Evolutionary conservation across 1,284 basidiomycete genomes (phyloP), one percentile per base, ranked within the genome.

Genomic region (Blastosporella zonata): DNA sequence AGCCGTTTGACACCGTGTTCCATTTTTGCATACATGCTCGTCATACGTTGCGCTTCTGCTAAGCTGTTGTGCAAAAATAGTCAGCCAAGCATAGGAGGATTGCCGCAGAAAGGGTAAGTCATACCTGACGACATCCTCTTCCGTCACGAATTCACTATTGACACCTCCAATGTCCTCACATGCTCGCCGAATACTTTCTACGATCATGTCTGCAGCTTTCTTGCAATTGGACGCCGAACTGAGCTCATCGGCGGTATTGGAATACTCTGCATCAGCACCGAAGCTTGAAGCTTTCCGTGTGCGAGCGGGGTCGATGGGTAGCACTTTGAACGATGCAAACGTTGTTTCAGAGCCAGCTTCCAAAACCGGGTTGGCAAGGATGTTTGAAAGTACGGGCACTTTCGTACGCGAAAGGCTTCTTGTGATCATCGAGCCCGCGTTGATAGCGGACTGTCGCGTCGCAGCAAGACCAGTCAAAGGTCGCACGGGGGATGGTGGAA

Each of bases 1-100:
- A 94, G 71, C 55, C 91, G 74, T 74, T 94, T 95, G 52, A 94
- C 75, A 1, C 89, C 88, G 64, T 94, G 92, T 63, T 95, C 93
- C 81, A 94, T 87, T 70, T 92, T 90, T 7, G 90, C 82, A 63
- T 90, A 87, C 55, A 94, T 72, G 50, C 82, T 89, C 2, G 90
- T 94, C 70, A 84, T 81, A 52, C 79, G 77, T 65, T 87, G 83
- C 1, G 93, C 93, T 56, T 96, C 91, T 3, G 75, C 75, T 58
- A 93, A 65, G 58, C 90, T 92, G 50, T 43, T 63, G 45, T 40
- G 46, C 49, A 34, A 15, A 47, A 36, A 36, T 23, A 18, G 8
- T 22, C n/a, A 17, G 15, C 25, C 10, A 46, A 46, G 38, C 41
- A 44, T 31, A n/a, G 38, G 46, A 31, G 3, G 12, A 31, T 31